phyloP scores from a whole-genome alignment of 257 asterid species.

The Solanum medicagineum region DNA sequence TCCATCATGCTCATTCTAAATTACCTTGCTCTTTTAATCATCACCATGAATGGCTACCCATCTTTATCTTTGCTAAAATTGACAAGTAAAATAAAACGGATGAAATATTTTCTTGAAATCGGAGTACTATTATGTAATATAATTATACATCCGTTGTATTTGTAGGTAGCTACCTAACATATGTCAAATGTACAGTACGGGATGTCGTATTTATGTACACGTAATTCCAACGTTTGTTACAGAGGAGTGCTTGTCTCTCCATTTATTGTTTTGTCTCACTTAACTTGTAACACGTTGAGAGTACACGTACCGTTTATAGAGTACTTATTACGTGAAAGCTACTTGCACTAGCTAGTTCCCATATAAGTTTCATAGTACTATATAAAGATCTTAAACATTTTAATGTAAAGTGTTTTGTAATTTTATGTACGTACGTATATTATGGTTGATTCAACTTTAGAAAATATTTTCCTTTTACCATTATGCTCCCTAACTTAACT shows the following conservation, averaged over 20 bases:
- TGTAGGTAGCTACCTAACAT: neutral
- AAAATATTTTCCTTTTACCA: neutral
- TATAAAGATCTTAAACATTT: neutral
- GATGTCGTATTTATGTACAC: neutral
- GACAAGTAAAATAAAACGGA: no score
- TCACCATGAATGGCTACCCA: neutral
- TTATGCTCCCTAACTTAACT: neutral
- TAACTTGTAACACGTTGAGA: neutral
- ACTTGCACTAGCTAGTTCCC: neutral
- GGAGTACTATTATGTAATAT: neutral
- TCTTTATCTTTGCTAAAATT: neutral
- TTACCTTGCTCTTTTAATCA: neutral
- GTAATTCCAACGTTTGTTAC: neutral
- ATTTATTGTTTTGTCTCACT: neutral
- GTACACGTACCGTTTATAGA: neutral
- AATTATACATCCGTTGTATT: neutral
- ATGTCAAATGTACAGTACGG: neutral
- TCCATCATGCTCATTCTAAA: neutral
- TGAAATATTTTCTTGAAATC: neutral
- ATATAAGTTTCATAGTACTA: neutral
- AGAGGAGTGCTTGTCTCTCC: neutral
- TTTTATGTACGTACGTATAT: neutral
- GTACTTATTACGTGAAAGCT: neutral
- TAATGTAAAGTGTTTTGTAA: neutral
- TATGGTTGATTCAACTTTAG: neutral